phyloP scores from a whole-genome alignment of 2,329 filamentous ascomycete species.

The Fusarium succisae region DNA sequence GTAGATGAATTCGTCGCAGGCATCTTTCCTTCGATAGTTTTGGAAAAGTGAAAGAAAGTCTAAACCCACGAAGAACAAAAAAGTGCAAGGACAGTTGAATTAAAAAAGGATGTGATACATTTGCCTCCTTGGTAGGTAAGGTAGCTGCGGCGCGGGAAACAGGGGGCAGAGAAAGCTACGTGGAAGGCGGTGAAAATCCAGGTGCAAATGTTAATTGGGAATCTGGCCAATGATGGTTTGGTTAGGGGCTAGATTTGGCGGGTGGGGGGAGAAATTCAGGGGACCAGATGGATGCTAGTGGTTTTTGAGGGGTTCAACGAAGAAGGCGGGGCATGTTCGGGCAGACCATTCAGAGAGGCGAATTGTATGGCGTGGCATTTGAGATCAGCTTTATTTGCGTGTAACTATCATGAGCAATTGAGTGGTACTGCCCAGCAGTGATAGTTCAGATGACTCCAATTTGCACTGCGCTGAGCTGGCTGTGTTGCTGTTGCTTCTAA shows the following conservation, averaged over 20 bases:
- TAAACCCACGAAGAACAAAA: background rate
- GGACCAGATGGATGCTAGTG: conserved; percentile 4
- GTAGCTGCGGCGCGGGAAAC: conserved; percentile 12
- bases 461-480: background rate
- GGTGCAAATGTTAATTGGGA: conserved; percentile 15
- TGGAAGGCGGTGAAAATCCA: conserved; percentile 43
- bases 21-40: conserved; percentile 17
- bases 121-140: conserved; percentile 18
- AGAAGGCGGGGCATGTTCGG: conserved; percentile 28
- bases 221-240: background rate
- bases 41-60: background rate
- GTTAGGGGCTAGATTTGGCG: conserved; percentile 32
- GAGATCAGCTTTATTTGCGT: background rate
- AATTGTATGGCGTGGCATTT: conserved; percentile 31
- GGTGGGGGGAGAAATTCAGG: conserved; percentile 20
- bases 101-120: conserved; percentile 28
- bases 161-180: conserved; percentile 28
- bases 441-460: too few species aligned
- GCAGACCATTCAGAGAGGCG: conserved; percentile 26
- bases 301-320: conserved; percentile 34
- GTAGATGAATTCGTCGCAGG: conserved; percentile 46
- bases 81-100: background rate
- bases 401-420: background rate
- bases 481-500: too few species aligned
- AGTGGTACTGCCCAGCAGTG: background rate